A percentile compares a stretch with the other conserved stretches of the same genome.
phyloP scores from a whole-genome alignment of 371 early-diverging fungal species.

The Mortierella sp. region DNA sequence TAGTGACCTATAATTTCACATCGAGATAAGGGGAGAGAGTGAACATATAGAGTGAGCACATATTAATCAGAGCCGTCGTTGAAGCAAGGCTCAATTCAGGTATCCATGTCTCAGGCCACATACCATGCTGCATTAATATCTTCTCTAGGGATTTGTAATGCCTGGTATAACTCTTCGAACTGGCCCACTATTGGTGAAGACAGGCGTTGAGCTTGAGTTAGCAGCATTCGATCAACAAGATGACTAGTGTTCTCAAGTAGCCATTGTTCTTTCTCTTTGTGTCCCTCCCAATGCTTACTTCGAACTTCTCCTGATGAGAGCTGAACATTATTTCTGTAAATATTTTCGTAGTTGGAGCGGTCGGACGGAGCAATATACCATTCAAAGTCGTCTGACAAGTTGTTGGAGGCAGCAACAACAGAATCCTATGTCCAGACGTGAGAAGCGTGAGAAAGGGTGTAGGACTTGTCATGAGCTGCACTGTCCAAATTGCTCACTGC shows the following conservation, averaged over 20 bases:
- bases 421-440: conserved; percentile 32
- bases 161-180: conserved; percentile 71
- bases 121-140: conserved; percentile 73
- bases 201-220: too few species aligned
- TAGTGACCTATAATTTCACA: conserved; percentile 59
- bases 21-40: too few species aligned
- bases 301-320: conserved; percentile 66
- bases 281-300: conserved; percentile 69
- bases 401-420: conserved; percentile 30
- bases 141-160: conserved; percentile 66
- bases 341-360: conserved; percentile 73
- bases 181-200: conserved; percentile 66
- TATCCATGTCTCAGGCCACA: too few species aligned
- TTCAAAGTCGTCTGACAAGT: conserved; percentile 66
- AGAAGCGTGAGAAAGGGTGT: background rate
- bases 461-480: background rate
- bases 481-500: too few species aligned
- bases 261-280: too few species aligned
- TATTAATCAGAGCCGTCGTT: too few species aligned
- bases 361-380: conserved; percentile 82
- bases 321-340: conserved; percentile 68
- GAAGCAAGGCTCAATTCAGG: too few species aligned
- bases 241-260: too few species aligned
- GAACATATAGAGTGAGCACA: too few species aligned
- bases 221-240: too few species aligned